Evolutionary conservation across 345 rosid genomes (phyloP).

Genomic region (Murraya paniculata): DNA sequence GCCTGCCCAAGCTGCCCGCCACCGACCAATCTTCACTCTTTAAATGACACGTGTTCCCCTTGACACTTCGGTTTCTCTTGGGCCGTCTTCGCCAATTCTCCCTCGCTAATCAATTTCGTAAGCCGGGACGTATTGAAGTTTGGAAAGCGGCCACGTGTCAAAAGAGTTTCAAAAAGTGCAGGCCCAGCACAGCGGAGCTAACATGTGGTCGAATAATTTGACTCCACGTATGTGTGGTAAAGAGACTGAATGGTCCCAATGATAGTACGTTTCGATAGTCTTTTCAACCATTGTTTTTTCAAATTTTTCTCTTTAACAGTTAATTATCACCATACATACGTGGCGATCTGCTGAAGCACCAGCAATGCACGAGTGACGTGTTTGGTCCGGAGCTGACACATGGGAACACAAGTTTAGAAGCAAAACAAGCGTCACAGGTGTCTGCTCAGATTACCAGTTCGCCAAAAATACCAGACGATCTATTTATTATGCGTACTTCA

Average conservation of each 20-base stretch:
- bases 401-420: background rate
- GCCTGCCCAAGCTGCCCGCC: slow-evolving; percentile 22
- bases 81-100: slow-evolving; percentile 3
- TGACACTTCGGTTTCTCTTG: background rate
- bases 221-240: background rate
- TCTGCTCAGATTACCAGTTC: background rate
- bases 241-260: background rate
- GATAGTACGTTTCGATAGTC: background rate
- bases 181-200: background rate
- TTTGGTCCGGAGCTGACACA: slow-evolving; percentile 6
- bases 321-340: background rate
- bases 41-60: slow-evolving; percentile 32
- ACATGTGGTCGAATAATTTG: slow-evolving; percentile 8
- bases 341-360: background rate
- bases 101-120: slow-evolving; percentile 11
- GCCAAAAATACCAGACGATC: too few species aligned
- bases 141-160: slow-evolving; percentile 24
- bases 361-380: slow-evolving; percentile 2
- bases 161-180: background rate
- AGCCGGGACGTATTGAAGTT: background rate
- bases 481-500: too few species aligned
- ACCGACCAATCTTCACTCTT: slow-evolving; percentile 1
- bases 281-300: background rate
- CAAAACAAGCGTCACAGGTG: background rate
- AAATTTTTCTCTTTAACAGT: too few species aligned